Base-by-base conservation (phyloP, 805 yeast genomes). In the Saccharomycopsis microspora region DNA sequence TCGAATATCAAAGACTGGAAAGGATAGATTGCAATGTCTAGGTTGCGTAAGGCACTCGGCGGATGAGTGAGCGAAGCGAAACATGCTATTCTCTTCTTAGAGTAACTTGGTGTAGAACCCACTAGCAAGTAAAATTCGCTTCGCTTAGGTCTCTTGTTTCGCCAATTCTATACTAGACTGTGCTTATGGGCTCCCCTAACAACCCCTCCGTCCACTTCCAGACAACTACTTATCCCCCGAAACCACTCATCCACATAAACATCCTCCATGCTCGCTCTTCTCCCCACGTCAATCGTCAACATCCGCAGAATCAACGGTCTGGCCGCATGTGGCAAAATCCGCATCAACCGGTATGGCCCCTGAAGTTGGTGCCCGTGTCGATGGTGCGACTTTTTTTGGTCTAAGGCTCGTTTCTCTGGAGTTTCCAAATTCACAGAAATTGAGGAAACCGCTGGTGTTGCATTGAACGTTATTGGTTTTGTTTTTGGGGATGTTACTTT, bases 341-440 rank as follows among this genome's bases (percentile, higher is more conserved):
- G 75, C 81, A 85, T 76, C 54, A 85, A 66, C 60, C 95, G 70
- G 64, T 85, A 85, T 7, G 93, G 90, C 5, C 95, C 95, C 57
- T 83, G 44, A 7, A 45, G 32, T 3, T 47, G 54, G 33, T 46
- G 54, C 27, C 28, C 41, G 28, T 31, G 44, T 27, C 19, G 42
- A 28, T 30, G 45, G 5, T 8, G 28, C 35, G 3, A 29, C 9
- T 29, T 44, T 44, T 36, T 11, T 4, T 33, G 45, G 19, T 9
- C 28, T 4, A 5, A 19, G 9, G 10, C 36, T 31, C 38, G 19
- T 33, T 5, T 32, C 6, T 42, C 11, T 3, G 44, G 10, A 10
- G n/a, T 11, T 42, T 42, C 10, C 7, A 43, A 19, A 9, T 28
- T 28, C 28, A 11, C 6, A 29, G 27, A 27, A 27, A 27, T 30